These are phyloP conservation scores for Alternaria sp. DNA, from an alignment of 2,329 filamentous ascomycete genomes.

Conservation along the genomic window DNA sequence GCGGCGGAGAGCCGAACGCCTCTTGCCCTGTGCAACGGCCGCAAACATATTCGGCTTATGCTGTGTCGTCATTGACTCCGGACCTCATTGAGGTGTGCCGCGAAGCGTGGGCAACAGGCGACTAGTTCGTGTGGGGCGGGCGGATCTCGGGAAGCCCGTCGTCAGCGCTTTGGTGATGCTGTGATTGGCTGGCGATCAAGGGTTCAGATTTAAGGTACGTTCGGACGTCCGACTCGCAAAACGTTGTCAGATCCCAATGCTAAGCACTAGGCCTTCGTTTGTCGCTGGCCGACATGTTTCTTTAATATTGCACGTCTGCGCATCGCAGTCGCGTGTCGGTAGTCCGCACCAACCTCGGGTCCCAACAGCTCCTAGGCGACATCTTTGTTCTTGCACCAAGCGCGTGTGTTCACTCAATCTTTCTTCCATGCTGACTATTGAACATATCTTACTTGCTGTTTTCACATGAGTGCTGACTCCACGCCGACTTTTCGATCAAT, in stretches of 20 bases:
- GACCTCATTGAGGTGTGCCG: neutral
- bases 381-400: too few species aligned
- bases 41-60: slow-evolving; percentile 4
- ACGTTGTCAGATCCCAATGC: neutral
- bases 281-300: neutral
- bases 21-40: neutral
- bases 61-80: slow-evolving; percentile 17
- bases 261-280: neutral
- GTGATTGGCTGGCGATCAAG: neutral
- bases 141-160: neutral
- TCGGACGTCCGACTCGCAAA: neutral
- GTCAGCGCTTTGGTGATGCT: neutral
- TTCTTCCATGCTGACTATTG: too few species aligned
- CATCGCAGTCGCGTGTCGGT: neutral
- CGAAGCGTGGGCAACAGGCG: neutral
- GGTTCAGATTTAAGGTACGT: neutral
- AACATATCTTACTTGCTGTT: too few species aligned
- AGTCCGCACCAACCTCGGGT: neutral
- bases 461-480: too few species aligned
- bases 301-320: too few species aligned
- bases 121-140: neutral
- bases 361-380: too few species aligned
- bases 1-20: slow-evolving; percentile 14
- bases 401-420: too few species aligned
- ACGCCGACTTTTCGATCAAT: too few species aligned